phyloP scores from a whole-genome alignment of 2,329 filamentous ascomycete genomes.

The Beauveria bassiana region DNA sequence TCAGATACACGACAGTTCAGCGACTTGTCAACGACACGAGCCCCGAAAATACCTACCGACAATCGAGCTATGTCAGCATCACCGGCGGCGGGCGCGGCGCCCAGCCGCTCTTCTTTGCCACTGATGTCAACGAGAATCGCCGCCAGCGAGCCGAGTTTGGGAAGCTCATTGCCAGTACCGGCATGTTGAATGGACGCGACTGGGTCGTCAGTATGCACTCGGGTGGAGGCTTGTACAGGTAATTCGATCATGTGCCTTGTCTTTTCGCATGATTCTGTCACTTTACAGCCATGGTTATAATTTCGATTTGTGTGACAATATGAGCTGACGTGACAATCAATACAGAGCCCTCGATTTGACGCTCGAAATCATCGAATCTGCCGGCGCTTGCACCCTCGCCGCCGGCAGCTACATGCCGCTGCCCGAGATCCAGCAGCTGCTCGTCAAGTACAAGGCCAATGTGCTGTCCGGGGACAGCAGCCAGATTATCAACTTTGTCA shows the following conservation, averaged over 20 bases:
- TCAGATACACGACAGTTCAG: conserved; percentile 27
- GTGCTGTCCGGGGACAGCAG: conserved; percentile 30
- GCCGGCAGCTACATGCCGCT: conserved; percentile 24
- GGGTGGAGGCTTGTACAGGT: conserved; percentile 26
- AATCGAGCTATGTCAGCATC: conserved; percentile 29
- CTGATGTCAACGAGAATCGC: conserved; percentile 33
- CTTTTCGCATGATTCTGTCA: no score
- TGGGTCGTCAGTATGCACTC: conserved; percentile 32
- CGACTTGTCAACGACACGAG: conserved; percentile 27
- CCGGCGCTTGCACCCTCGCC: conserved; percentile 30
- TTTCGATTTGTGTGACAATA: no score
- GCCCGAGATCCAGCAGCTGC: conserved; percentile 18
- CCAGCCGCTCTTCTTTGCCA: conserved; percentile 31
- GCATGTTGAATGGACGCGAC: conserved; percentile 27
- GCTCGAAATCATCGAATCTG: conserved; percentile 32
- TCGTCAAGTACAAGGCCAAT: conserved; percentile 28
- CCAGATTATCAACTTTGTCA: conserved; percentile 29
- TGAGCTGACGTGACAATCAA: background rate
- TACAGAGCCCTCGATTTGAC: conserved; percentile 31
- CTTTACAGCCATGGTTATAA: no score
- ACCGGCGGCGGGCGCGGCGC: conserved; percentile 32
- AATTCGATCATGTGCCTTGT: no score
- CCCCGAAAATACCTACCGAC: conserved; percentile 29
- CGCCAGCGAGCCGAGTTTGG: conserved; percentile 29
- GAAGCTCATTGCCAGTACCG: conserved; percentile 20